Base-by-base conservation (phyloP, 345 rosid genomes). In the Toxicodendron radicans region DNA sequence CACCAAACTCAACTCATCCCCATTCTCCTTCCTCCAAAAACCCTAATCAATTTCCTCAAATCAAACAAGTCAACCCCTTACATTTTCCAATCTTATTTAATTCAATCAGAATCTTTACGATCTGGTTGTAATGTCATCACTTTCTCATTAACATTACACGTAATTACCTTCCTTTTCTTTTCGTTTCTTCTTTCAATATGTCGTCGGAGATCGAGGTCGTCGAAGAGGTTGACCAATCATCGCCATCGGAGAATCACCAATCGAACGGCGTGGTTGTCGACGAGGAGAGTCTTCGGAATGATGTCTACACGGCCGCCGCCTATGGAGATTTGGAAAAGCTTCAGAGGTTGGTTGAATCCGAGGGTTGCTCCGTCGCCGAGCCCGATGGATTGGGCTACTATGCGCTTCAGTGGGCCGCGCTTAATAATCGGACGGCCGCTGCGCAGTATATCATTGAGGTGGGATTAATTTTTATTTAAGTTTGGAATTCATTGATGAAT, bases 161-260 rank as follows among this genome's bases (percentile, higher is more conserved):
- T 5, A 14, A 13, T 18, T 16, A 51, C 5, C 18, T 16, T 51
- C 18, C 4, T 12, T 14, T 48, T 48, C 18, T 12, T 48, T 48
- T 13, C 17, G 4, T 51, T 51, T 61, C 65, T 27, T 18, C 16
- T n/a, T 61, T 30, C 43, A 46, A 64, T 52, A 95, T 95, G 98
- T 87, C 99, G 12, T 95, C 99, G 79, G 99, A 95, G 96, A 91
- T 95, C 83, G 99, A 93, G 87, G 96, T 93, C n/a, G 93, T 93
- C 8, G 97, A 88, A 72, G 94, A 82, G 76, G 90, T 79, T 33
- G 87, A 83, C 48, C 83, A 84, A 65, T 78, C 71, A 27, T 66
- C 71, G 8, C 38, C 23, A 5, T 18, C 82, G 53, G 59, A 62
- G 69, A 71, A 45, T 73, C 81, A 38, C 71, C 72, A 64, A 73